Percentiles rank a stretch among this genome's conserved stretches.
phyloP scores from a whole-genome alignment of 139 green algal species.

The Ostreobium quekettii region DNA sequence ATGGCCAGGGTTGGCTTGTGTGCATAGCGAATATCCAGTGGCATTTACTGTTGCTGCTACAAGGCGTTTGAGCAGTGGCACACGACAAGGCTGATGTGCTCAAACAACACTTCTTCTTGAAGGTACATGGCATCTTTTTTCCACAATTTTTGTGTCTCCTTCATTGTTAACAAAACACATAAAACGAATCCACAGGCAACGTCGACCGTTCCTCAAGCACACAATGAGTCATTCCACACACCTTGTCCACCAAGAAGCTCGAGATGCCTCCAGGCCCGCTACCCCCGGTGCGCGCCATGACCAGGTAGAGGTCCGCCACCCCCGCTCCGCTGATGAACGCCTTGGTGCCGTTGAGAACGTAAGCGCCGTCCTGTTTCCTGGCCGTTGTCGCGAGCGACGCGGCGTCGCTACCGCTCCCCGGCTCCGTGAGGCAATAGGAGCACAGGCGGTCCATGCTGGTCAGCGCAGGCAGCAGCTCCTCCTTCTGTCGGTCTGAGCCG shows the following conservation, averaged over 20 bases:
- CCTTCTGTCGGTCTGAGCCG: conserved; percentile 23
- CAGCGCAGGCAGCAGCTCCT: conserved; percentile 44
- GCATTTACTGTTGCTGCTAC: too few relatives aligned
- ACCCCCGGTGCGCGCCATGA: conserved; percentile 60
- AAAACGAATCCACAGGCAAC: too few relatives aligned
- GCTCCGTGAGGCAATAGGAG: conserved; percentile 82
- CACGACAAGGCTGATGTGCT: too few relatives aligned
- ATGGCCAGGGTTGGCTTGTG: too few relatives aligned
- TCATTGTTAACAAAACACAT: too few relatives aligned
- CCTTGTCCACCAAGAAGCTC: conserved; percentile 55
- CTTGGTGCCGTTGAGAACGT: conserved; percentile 41
- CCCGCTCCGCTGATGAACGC: conserved; percentile 60
- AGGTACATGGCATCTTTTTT: too few relatives aligned
- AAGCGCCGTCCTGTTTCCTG: conserved; percentile 25
- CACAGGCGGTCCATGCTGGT: conserved; percentile 48
- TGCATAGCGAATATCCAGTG: too few relatives aligned
- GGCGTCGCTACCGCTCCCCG: conserved; percentile 58
- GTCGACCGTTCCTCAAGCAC: too few relatives aligned
- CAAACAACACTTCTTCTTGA: too few relatives aligned
- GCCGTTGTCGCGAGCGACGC: conserved; percentile 52
- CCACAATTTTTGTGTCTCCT: too few relatives aligned
- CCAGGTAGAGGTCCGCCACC: conserved; percentile 52
- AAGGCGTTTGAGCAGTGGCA: too few relatives aligned
- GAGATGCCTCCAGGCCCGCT: conserved; percentile 44
- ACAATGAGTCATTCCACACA: too few relatives aligned